These are phyloP conservation scores for Nymphaea thermarum DNA, from an alignment of 164 flowering plant species.

Conservation along the genomic window DNA sequence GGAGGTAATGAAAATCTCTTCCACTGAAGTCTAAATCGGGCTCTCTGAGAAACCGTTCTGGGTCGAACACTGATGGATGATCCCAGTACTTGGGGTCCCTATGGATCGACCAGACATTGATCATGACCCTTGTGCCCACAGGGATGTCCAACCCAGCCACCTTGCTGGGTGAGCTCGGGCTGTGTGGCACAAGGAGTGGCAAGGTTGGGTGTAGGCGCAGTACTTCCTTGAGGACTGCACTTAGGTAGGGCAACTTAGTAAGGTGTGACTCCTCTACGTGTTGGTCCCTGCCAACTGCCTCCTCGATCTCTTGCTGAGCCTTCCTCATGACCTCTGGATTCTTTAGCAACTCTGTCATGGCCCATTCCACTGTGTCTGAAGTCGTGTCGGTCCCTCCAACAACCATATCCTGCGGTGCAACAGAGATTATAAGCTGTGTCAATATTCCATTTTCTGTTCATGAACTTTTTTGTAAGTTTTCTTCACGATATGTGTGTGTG, in stretches of 20 bases:
- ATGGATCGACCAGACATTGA: constrained; percentile 38
- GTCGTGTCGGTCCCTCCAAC: constrained; percentile 22
- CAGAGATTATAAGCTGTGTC: background rate
- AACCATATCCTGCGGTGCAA: constrained; percentile 13
- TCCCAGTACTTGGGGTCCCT: constrained; percentile 38
- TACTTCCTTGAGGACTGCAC: constrained; percentile 30
- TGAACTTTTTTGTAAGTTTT: too few species aligned
- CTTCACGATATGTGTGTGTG: too few species aligned
- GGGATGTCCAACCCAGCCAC: constrained; percentile 29
- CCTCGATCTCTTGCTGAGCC: constrained; percentile 17
- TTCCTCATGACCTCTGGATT: constrained; percentile 10
- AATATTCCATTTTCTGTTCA: too few species aligned
- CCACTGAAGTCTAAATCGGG: constrained; percentile 11
- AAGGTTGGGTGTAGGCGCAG: constrained; percentile 22
- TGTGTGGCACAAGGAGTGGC: constrained; percentile 17
- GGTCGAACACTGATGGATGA: constrained; percentile 18
- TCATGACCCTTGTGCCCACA: constrained; percentile 14
- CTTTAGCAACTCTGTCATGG: constrained; percentile 18
- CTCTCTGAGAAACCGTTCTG: constrained; percentile 17
- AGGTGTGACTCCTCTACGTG: constrained; percentile 18
- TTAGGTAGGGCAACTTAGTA: constrained; percentile 18
- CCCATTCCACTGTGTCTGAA: constrained; percentile 18
- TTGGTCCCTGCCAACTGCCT: constrained; percentile 13
- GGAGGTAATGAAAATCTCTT: constrained; percentile 22
- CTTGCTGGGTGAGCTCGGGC: constrained; percentile 7